Evolutionary conservation across 805 yeast species (phyloP).

Genomic region (Candida sithepensis): DNA sequence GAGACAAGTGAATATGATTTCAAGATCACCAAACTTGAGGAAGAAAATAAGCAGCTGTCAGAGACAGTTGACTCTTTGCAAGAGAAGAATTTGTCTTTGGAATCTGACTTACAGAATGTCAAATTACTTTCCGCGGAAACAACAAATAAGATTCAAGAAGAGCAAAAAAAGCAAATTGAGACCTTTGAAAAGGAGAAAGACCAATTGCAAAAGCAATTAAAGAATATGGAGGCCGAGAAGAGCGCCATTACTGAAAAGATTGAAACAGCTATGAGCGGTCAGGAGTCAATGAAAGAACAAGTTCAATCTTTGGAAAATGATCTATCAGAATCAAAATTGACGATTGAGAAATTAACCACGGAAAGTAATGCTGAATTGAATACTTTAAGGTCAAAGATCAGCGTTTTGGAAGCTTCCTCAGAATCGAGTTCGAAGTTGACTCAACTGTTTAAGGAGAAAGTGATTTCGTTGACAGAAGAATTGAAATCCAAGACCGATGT

Average conservation of each 20-base stretch:
- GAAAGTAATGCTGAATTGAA: background rate
- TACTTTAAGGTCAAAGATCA: background rate
- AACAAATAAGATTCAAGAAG: background rate
- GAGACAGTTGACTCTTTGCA: conserved; percentile 1
- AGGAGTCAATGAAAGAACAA: background rate
- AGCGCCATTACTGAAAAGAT: background rate
- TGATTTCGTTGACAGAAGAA: conserved; percentile 18
- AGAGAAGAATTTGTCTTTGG: conserved; percentile 3
- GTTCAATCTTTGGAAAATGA: background rate
- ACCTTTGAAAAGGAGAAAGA: background rate
- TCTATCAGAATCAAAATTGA: background rate
- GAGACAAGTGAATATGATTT: background rate
- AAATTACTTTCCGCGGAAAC: conserved; percentile 1
- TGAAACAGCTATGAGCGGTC: background rate
- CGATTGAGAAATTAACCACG: background rate
- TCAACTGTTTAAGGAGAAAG: conserved; percentile 26
- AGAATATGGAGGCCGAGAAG: background rate
- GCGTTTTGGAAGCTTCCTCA: conserved; percentile 10
- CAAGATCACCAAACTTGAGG: background rate
- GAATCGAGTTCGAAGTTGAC: conserved; percentile 21
- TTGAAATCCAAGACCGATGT: conserved; percentile 6
- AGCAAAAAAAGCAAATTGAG: background rate
- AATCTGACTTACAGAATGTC: conserved; percentile 2
- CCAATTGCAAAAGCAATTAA: background rate
- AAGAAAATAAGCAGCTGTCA: background rate